Base-by-base conservation (phyloP, 768 basidiomycete species). In the Lactifluus volemus region DNA sequence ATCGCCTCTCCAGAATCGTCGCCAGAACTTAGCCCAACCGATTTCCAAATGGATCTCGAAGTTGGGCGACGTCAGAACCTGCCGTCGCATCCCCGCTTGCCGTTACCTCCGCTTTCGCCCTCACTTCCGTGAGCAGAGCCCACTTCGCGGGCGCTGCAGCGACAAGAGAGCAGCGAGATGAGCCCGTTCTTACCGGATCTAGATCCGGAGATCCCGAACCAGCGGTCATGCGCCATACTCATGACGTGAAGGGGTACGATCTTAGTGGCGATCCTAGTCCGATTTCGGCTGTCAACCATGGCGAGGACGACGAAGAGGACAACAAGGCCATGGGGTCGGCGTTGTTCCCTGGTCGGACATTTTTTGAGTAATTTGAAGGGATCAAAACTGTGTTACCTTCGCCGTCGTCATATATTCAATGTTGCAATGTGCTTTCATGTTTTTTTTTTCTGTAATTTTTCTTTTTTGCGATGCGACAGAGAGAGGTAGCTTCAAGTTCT, bases 331-430 rank as follows among this genome's bases (percentile, higher is more conserved):
- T 55, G 55, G 53, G 11, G 10, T 64, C 63, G n/a, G 64, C 39
- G 53, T 45, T 65, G 55, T 55, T 65, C 42, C 64, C 64, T 0
- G 64, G 64, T 65, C 64, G 38, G 64, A 65, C 64, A 63, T 65
- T 41, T 65, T 65, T 58, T 65, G 64, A 65, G 34, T 10, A 19
- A 42, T 25, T 49, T 5, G 9, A 29, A 39, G 44, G 36, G 38
- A n/a, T 53, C 60, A 55, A 47, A 63, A 51, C 48, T 58, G 56
- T 51, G 38, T 42, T 15, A 29, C 38, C 15, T 38, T 39, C 29
- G 45, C 53, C 15, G 49, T 56, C 45, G 30, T 32, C 32, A 32
- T 58, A 58, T 63, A 63, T 63, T 63, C 42, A 51, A 50, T 44
- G 51, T n/a, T 50, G 32, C 32, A 4, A 32, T 32, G 32, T 32